Evolutionary conservation across 768 basidiomycete genomes (phyloP).

Genomic region (Boletellus sp.): DNA sequence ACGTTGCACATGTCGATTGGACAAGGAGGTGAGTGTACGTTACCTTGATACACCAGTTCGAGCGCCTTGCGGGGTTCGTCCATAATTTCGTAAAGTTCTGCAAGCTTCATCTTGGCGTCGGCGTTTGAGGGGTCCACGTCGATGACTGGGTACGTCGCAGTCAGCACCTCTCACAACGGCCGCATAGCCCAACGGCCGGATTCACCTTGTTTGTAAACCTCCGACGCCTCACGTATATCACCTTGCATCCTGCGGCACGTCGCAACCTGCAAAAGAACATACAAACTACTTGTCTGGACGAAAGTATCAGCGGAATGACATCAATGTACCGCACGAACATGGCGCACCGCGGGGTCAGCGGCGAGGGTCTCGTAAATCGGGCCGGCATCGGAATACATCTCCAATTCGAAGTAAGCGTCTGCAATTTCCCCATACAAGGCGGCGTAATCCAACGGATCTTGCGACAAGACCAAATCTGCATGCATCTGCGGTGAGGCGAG

Average conservation of each 20-base stretch:
- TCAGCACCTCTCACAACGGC: background rate
- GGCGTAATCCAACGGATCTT: conserved; percentile 74
- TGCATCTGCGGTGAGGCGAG: conserved; percentile 52
- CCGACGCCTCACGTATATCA: conserved; percentile 70
- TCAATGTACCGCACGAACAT: background rate
- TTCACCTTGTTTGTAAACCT: conserved; percentile 80
- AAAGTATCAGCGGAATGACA: background rate
- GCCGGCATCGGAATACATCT: conserved; percentile 73
- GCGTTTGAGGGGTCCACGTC: conserved; percentile 69
- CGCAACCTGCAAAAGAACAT: conserved; percentile 73
- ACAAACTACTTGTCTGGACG: conserved; percentile 67
- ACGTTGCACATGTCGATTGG: conserved; percentile 38
- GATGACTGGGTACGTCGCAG: conserved; percentile 47
- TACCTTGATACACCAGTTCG: conserved; percentile 75
- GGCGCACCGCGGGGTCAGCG: conserved; percentile 63
- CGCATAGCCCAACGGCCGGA: background rate
- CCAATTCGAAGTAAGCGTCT: conserved; percentile 67
- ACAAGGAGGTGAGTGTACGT: background rate
- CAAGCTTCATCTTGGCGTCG: conserved; percentile 88
- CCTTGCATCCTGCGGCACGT: conserved; percentile 77
- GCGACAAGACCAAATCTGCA: conserved; percentile 60
- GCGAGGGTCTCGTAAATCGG: conserved; percentile 79
- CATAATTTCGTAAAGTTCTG: conserved; percentile 83
- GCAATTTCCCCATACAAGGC: conserved; percentile 79
- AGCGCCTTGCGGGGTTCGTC: conserved; percentile 84